These are phyloP conservation scores for Nematocida sp. DNA, from an alignment of 371 early-diverging fungal species.

Conservation along the genomic window DNA sequence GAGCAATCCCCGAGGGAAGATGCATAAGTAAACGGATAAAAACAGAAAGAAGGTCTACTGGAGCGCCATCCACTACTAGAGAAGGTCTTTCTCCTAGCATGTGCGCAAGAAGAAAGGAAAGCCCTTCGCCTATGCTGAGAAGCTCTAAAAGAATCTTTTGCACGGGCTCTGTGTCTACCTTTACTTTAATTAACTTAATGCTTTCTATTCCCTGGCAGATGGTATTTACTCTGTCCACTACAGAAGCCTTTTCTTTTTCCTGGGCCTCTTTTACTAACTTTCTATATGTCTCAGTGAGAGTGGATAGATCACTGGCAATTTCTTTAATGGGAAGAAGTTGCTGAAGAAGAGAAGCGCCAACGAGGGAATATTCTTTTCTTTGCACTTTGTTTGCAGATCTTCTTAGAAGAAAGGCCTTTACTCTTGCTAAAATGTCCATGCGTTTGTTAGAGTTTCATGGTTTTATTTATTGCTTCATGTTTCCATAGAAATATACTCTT, in stretches of 20 bases:
- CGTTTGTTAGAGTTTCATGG: not conserved
- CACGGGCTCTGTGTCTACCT: no score
- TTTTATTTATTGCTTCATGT: not conserved
- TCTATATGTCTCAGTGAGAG: no score
- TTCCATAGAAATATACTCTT: no score
- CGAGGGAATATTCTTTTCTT: not conserved
- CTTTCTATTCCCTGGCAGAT: not conserved
- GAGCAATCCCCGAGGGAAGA: not conserved
- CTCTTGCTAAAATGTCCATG: constrained; percentile 26
- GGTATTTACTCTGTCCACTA: not conserved
- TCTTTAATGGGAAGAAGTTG: no score
- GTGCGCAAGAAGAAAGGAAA: not conserved
- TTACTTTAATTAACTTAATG: no score
- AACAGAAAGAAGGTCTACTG: not conserved
- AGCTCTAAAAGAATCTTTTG: not conserved
- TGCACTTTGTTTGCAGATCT: not conserved
- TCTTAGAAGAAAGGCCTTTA: constrained; percentile 11
- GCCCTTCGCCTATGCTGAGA: not conserved
- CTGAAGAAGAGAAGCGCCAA: no score
- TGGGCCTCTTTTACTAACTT: not conserved
- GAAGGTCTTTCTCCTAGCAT: not conserved
- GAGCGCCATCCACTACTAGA: no score
- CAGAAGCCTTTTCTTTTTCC: not conserved
- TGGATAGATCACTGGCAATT: no score
- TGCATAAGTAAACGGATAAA: not conserved